Base-by-base conservation (phyloP, 2,329 filamentous ascomycete species). In the Westerdykella aurantiaca region DNA sequence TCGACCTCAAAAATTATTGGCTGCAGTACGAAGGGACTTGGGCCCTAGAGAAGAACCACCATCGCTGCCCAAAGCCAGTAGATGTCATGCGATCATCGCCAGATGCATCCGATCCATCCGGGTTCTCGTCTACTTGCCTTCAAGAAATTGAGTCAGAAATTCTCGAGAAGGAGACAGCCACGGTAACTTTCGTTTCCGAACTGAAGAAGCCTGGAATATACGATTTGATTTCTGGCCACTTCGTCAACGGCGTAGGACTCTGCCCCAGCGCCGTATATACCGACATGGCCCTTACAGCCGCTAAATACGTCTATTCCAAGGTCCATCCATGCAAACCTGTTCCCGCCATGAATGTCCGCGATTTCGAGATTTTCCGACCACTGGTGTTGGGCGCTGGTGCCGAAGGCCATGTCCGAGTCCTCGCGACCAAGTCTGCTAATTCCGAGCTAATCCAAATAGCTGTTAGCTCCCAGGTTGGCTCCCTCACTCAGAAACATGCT, bases 1-100 rank as follows among this genome's bases (percentile, higher is more conserved):
- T 57, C 55, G 53, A 69, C 23, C 34, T 58, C 12, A 68, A 69
- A 46, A 46, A 57, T n/a, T 68, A 66, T 53, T 69, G 67, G 66
- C 57, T 68, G 1, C 51, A 58, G 18, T 71, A 70, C 50, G 45
- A 43, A 21, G 18, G 18, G 18, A 21, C 18, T 6, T 21, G 18
- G 18, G 18, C 18, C 18, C 18, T 21, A 6, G 18, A 21, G 18
- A 21, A 21, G 18, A 21, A 21, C 18, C 18, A 21, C 46, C 18
- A 21, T 21, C 18, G 18, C 18, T 21, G 18, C 18, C 38, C 45
- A 48, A 39, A 34, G 47, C 38, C 16, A 39, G n/a, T 25, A 38
- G 41, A 46, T 35, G 41, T 34, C 29, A 37, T 6, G 34, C 31
- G 17, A 11, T 22, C 13, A 10, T 18, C 38, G 7, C 16, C 17